Base-by-base conservation (phyloP, 257 asterid species). In the Coffea canephora region DNA sequence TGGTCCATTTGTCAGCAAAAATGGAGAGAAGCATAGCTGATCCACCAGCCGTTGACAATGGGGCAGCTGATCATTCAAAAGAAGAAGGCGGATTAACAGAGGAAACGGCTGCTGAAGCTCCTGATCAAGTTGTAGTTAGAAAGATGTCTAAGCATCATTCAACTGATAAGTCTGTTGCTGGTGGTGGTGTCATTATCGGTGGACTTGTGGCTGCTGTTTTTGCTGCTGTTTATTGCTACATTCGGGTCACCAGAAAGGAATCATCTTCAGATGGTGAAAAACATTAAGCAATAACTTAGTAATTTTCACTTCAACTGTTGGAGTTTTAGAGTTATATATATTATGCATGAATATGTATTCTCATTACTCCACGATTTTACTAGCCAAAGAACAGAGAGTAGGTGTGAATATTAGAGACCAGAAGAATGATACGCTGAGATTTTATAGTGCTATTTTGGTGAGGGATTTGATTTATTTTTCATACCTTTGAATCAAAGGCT, bases 111-210 rank as follows among this genome's bases (percentile, higher is more conserved):
- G 93, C 89, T 10, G 93, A 88, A 67, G 92, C 89, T 34, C 93
- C 91, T 19, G 65, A 59, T 39, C 43, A 39, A 70, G 89, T 80
- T 75, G 25, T 59, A 80, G 82, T 78, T 70, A 80, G 83, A 43
- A 84, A 81, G 79, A 65, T 72, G 54, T 82, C 74, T 76, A 82
- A 82, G 68, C 93, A 88, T 80, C 92, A 81, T 77, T 86, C 91
- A 45, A 36, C 91, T 72, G 92, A 88, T 69, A 87, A 80, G 73
- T 90, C 93, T 0, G 91, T 81, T 52, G 93, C 92, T 2, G 96
- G 93, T 61, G 94, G 94, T 8, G 93, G 92, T 50, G 92, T 92
- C 64, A 91, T 92, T 21, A 81, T 92, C 71, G 97, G 96, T 79
- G 97, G 96, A 43, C 96, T 92, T 79, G 90, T 89, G 69, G 89